Conservation (phyloP, 2,329 filamentous ascomycete species). For the Epichloe bromicola region DNA sequence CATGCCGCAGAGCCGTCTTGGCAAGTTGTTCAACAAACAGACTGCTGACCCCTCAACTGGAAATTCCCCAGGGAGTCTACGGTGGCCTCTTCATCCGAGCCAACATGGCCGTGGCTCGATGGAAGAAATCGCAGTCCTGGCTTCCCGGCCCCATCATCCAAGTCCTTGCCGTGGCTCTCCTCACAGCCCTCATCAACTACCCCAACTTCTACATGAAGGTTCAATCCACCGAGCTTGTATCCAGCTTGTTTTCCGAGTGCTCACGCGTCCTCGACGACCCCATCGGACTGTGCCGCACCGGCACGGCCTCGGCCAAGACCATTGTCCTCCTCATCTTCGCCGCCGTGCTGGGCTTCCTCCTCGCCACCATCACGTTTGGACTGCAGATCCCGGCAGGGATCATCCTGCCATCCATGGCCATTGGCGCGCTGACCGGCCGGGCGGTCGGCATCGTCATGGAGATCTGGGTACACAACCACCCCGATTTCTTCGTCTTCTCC, state of each 20-base stretch:
- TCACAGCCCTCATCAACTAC: conserved; percentile 86
- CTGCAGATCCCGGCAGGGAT: conserved; percentile 91
- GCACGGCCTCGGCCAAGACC: conserved; percentile 67
- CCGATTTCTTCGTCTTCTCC: conserved; percentile 62
- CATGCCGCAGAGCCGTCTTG: background rate
- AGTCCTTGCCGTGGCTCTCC: conserved; percentile 62
- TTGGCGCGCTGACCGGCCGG: conserved; percentile 80
- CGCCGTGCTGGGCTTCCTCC: conserved; percentile 68
- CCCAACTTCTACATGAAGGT: conserved; percentile 94
- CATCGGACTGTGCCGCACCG: conserved; percentile 81
- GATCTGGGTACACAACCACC: conserved; percentile 70
- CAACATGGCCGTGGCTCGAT: conserved; percentile 76
- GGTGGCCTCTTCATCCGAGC: conserved; percentile 89
- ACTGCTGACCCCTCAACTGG: conserved; percentile 26
- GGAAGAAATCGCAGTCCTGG: conserved; percentile 55
- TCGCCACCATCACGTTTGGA: conserved; percentile 82
- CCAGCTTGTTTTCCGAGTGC: conserved; percentile 85
- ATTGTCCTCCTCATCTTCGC: conserved; percentile 75
- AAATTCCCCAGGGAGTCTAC: conserved; percentile 80
- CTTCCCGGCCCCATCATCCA: conserved; percentile 66
- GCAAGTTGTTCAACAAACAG: background rate
- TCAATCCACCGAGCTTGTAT: conserved; percentile 82
- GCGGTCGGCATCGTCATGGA: conserved; percentile 82
- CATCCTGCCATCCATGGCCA: conserved; percentile 89
- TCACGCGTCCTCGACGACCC: conserved; percentile 69